These are phyloP conservation scores for Cutaneotrichosporon sp. DNA, from an alignment of 1,284 basidiomycete species.

Conservation along the genomic window DNA sequence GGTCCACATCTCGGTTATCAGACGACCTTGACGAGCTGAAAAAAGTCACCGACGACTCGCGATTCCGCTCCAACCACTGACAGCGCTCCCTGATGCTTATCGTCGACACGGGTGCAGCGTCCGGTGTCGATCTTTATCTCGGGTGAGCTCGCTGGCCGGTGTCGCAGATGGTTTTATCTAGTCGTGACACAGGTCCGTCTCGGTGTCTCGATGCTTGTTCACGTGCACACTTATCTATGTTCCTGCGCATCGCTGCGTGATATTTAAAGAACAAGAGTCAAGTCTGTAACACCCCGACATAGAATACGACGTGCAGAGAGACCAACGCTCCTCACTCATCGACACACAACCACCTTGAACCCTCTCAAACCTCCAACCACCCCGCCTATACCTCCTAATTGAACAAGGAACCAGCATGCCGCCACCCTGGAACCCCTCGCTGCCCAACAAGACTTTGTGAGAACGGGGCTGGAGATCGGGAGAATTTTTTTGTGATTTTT, in stretches of 20 bases:
- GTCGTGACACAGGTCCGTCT: not conserved
- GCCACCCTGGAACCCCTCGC: too few relatives aligned
- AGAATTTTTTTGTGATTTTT: too few relatives aligned
- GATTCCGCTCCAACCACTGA: not conserved
- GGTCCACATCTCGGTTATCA: not conserved
- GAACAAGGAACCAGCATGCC: too few relatives aligned
- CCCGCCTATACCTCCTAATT: too few relatives aligned
- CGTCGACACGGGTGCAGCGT: not conserved
- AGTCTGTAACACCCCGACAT: not conserved
- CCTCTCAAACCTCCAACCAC: too few relatives aligned
- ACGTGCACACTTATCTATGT: not conserved
- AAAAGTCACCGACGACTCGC: not conserved
- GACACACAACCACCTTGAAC: not conserved
- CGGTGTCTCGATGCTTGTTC: not conserved
- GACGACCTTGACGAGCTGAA: not conserved
- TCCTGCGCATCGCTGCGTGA: not conserved
- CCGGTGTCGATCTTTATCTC: not conserved
- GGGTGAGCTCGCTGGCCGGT: not conserved
- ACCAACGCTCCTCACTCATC: not conserved
- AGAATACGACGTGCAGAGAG: not conserved
- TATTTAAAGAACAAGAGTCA: not conserved
- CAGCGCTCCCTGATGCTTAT: not conserved
- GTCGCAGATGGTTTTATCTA: not conserved
- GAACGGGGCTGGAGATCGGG: too few relatives aligned
- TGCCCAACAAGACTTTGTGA: too few relatives aligned